Evolutionary conservation across 805 yeast species (phyloP).

Genomic region (Wickerhamiella lipophila): DNA sequence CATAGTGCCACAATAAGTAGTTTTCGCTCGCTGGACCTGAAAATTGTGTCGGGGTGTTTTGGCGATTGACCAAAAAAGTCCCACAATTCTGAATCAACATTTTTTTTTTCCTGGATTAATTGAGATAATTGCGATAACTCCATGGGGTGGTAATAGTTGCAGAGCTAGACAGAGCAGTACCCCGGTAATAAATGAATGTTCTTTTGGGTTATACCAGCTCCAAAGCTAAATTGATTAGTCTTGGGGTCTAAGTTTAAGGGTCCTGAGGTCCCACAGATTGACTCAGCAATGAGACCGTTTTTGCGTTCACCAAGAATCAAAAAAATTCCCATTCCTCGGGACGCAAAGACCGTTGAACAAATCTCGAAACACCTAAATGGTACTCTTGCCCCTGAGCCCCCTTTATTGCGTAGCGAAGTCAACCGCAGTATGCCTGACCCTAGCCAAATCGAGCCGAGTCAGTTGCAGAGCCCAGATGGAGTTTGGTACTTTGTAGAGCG

Average conservation of each 20-base stretch:
- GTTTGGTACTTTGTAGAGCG: constrained; percentile 20
- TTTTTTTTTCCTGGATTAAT: neutral
- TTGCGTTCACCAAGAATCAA: constrained; percentile 10
- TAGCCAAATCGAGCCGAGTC: neutral
- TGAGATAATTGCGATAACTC: neutral
- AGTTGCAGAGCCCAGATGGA: neutral
- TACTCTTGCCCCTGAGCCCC: constrained; percentile 1
- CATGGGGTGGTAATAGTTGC: neutral
- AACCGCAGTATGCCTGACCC: neutral
- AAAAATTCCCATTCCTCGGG: constrained; percentile 44
- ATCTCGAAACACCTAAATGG: constrained; percentile 12
- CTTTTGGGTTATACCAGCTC: too few species aligned
- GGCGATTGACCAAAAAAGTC: neutral
- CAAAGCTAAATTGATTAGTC: neutral
- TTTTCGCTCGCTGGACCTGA: neutral
- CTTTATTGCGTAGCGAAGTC: neutral
- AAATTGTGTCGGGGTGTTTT: neutral
- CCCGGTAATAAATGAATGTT: too few species aligned
- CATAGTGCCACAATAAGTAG: neutral
- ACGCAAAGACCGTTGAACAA: constrained; percentile 19
- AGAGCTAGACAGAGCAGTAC: too few species aligned
- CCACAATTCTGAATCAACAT: neutral
- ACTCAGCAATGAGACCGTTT: constrained; percentile 5
- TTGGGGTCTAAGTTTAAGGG: neutral
- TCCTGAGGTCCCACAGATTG: neutral